Base-by-base conservation (phyloP, 2,329 filamentous ascomycete species). In the Sclerotinia borealis region DNA sequence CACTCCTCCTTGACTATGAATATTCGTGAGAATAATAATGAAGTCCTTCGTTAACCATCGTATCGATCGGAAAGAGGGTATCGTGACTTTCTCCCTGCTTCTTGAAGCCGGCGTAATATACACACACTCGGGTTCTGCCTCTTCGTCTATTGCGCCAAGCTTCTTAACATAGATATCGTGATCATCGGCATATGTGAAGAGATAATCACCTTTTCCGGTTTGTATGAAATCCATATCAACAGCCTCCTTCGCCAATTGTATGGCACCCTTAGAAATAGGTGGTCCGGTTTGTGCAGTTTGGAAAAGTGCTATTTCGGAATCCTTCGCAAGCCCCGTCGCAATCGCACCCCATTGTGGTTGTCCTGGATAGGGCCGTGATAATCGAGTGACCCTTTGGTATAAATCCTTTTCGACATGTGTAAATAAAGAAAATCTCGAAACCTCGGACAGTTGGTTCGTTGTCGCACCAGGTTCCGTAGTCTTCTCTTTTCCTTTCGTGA, bases 241-340 rank as follows among this genome's bases (percentile, higher is more conserved):
- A 0, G 86, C 86, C 72, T 88, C 85, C 68, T 76, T 79, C 19
- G 76, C 71, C 47, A 85, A 75, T 66, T 83, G 79, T 60, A 87
- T 68, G 59, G 79, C 76, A 34, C 81, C 82, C 69, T 79, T 78
- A 54, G 76, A 65, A 70, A 78, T 82, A 64, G 81, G 81, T 41
- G 77, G 82, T 75, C 67, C 81, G 77, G 69, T 85, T 17, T 76
- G 67, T 41, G 78, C 77, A 19, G 87, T 85, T 73, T 90, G 84
- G 73, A 96, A 96, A 48, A 96, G 77, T 31, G 91, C 88, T 65
- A 97, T 84, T 77, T 97, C 90, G 15, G 89, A 85, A 54, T 89
- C 80, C 65, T 86, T 86, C 25, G 90, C 87, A 67, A 96, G 79
- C 34, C 90, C 91, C 0, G 92, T 93, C 11, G 92, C 89, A 65